phyloP scores from a whole-genome alignment of 2,329 filamentous ascomycete species.

The Paramyrothecium sp. region DNA sequence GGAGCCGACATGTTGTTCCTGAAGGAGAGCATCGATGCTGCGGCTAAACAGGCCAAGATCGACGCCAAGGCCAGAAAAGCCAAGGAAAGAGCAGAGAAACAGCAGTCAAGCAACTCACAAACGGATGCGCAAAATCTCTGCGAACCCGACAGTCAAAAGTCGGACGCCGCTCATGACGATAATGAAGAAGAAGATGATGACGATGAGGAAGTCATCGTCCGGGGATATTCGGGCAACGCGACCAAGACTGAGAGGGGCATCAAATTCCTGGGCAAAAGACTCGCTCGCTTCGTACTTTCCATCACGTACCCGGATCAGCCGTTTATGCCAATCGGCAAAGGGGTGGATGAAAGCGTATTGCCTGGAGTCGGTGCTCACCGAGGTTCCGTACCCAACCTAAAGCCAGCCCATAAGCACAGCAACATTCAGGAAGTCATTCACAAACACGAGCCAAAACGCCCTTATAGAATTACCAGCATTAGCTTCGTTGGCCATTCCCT shows the following conservation, averaged over 20 bases:
- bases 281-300: slow-evolving; percentile 85
- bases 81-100: slow-evolving; percentile 39
- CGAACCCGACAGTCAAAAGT: slow-evolving; percentile 12
- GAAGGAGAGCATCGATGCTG: slow-evolving; percentile 93
- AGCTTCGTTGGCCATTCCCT: slow-evolving; percentile 93
- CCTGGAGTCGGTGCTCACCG: slow-evolving; percentile 35
- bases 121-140: slow-evolving; percentile 1
- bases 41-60: slow-evolving; percentile 70
- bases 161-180: slow-evolving; percentile 16
- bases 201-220: slow-evolving; percentile 82
- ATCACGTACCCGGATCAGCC: slow-evolving; percentile 95
- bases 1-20: slow-evolving; percentile 95
- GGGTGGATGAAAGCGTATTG: slow-evolving; percentile 40
- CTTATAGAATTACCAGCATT: slow-evolving; percentile 88
- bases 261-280: slow-evolving; percentile 91
- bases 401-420: slow-evolving; percentile 58
- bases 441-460: slow-evolving; percentile 45
- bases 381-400: slow-evolving; percentile 6
- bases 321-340: slow-evolving; percentile 66
- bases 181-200: slow-evolving; percentile 50
- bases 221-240: slow-evolving; percentile 87
- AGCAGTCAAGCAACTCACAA: background rate
- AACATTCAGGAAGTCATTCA: slow-evolving; percentile 53
- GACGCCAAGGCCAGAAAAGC: slow-evolving; percentile 63
- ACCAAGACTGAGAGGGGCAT: slow-evolving; percentile 92